A percentile compares a stretch with the other conserved stretches of the same genome.
These are phyloP conservation scores for Phytophthora ohioensis DNA, from an alignment of 352 stramenopile species.

Conservation along the genomic window DNA sequence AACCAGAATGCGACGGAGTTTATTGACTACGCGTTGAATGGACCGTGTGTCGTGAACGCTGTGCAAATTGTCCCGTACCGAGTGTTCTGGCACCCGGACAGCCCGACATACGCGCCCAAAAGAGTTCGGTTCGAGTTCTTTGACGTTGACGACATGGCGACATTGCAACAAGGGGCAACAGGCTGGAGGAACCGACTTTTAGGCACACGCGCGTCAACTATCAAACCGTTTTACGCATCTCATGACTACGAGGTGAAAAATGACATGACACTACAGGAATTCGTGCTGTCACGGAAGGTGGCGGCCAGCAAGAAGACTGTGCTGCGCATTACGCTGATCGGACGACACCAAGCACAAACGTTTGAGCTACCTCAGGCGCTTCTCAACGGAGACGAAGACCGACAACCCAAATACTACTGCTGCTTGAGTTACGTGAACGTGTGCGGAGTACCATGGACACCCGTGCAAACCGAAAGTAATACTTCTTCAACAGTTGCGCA, in stretches of 20 bases:
- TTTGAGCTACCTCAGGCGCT: conserved; percentile 70
- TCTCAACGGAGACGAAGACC: conserved; percentile 50
- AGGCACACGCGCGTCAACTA: conserved; percentile 18
- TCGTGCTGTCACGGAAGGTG: conserved; percentile 61
- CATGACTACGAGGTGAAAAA: conserved; percentile 66
- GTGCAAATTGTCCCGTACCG: conserved; percentile 83
- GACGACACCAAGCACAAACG: conserved; percentile 76
- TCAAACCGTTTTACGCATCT: conserved; percentile 67
- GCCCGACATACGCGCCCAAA: conserved; percentile 77
- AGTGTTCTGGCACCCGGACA: conserved; percentile 82
- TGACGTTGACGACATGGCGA: conserved; percentile 39
- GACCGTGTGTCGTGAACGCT: conserved; percentile 61
- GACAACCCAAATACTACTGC: conserved; percentile 78
- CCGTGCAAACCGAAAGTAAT: conserved; percentile 7
- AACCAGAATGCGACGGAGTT: conserved; percentile 68
- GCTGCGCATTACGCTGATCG: conserved; percentile 69
- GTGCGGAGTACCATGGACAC: conserved; percentile 52
- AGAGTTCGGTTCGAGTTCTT: conserved; percentile 81
- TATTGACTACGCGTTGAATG: conserved; percentile 77
- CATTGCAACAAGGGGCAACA: conserved; percentile 16
- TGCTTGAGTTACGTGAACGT: conserved; percentile 84
- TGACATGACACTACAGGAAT: conserved; percentile 78
- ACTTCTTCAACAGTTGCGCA: conserved; percentile 11
- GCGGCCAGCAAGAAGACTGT: conserved; percentile 49
- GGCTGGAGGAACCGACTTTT: conserved; percentile 12